Percentiles rank a stretch among this genome's conserved stretches.
Evolutionary conservation across 2,329 filamentous ascomycete species (phyloP).

Genomic region (Cytospora schulzeri): DNA sequence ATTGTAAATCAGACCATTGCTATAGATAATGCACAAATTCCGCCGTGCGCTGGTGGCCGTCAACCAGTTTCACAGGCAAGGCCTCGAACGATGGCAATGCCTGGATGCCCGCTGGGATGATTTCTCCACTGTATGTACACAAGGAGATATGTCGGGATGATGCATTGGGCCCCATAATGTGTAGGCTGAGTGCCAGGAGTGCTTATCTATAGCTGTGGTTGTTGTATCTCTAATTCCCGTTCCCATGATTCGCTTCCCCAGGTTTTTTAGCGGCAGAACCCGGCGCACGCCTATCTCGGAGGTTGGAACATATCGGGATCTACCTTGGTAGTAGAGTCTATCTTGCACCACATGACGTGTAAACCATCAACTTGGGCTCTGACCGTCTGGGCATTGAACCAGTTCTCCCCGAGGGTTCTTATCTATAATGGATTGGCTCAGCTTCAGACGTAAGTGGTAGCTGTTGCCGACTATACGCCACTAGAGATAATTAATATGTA

Average conservation of each 20-base stretch:
- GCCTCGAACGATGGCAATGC: not conserved
- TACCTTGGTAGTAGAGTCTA: not conserved
- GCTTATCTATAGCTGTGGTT: conserved; percentile 21
- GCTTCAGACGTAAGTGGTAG: conserved; percentile 10
- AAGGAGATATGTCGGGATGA: conserved; percentile 14
- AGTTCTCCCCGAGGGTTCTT: no score
- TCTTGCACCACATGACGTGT: conserved; percentile 10
- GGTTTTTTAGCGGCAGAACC: conserved; percentile 18
- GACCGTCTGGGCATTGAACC: conserved; percentile 1
- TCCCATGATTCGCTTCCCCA: conserved; percentile 10
- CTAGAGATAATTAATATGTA: not conserved
- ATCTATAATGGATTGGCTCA: conserved; percentile 9
- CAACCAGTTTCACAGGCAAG: not conserved
- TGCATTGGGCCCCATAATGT: conserved; percentile 4
- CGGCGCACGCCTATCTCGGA: conserved; percentile 27
- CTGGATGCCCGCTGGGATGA: not conserved
- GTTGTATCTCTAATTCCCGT: conserved; percentile 1
- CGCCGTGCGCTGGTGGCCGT: not conserved
- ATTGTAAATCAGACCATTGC: not conserved
- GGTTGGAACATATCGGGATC: not conserved
- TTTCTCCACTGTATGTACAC: conserved; percentile 2
- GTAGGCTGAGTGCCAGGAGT: conserved; percentile 12
- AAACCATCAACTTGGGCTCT: not conserved
- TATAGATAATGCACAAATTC: not conserved
- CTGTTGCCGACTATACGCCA: not conserved